Evolutionary conservation across 1,284 basidiomycete species (phyloP).

Genomic region (Ceratobasidium sp.): DNA sequence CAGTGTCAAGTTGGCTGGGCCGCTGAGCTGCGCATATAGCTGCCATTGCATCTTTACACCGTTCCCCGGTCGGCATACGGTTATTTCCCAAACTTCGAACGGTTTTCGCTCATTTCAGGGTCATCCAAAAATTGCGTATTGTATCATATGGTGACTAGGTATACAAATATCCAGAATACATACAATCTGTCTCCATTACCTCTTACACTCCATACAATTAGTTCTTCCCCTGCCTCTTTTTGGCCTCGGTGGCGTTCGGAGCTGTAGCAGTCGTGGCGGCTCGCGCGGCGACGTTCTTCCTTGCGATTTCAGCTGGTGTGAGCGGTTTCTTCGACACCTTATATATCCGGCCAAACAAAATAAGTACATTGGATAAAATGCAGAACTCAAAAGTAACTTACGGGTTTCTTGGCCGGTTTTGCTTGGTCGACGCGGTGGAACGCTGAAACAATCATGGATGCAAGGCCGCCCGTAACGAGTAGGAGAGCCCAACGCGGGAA

Average conservation of each 20-base stretch:
- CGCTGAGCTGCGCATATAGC: no score
- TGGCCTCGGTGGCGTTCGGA: conserved; percentile 6
- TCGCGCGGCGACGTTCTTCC: conserved; percentile 8
- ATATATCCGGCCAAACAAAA: neutral
- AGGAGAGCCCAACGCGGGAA: conserved; percentile 73
- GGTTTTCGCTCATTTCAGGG: neutral
- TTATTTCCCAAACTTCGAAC: no score
- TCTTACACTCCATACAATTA: conserved; percentile 3
- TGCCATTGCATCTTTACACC: no score
- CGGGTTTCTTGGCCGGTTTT: conserved; percentile 6
- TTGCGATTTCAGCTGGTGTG: conserved; percentile 25
- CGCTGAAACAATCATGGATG: conserved; percentile 57
- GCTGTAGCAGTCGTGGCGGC: conserved; percentile 15
- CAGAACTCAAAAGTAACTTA: conserved; percentile 12
- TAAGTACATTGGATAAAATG: neutral
- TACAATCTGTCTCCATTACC: neutral
- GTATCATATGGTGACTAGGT: neutral
- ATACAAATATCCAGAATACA: conserved; percentile 39
- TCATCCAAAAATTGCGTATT: neutral
- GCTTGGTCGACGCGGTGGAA: conserved; percentile 12
- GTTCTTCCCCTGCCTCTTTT: conserved; percentile 31
- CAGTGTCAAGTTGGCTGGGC: no score
- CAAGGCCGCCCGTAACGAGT: conserved; percentile 69
- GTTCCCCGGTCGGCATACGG: no score
- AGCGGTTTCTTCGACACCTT: conserved; percentile 12